Conservation (phyloP, 345 rosid genomes). For the Iberis pinnata region DNA sequence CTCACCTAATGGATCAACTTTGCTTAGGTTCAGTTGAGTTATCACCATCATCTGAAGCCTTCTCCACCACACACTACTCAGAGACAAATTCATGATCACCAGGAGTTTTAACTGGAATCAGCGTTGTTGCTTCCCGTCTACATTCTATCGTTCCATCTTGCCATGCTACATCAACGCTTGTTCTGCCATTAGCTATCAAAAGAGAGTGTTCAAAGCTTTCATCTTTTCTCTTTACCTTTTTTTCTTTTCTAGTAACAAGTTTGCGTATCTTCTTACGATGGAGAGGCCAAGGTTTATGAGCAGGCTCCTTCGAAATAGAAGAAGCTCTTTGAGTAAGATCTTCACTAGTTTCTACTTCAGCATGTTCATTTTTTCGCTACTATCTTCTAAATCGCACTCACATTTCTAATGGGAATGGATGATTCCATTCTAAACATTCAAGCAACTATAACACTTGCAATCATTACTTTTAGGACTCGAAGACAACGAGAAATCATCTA, state of each 20-base stretch:
- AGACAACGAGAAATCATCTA: too few species aligned
- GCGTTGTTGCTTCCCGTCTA: slow-evolving; percentile 44
- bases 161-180: slow-evolving; percentile 77
- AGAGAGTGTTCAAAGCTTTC: slow-evolving; percentile 81
- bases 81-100: slow-evolving; percentile 97
- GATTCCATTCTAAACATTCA: too few species aligned
- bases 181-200: slow-evolving; percentile 61
- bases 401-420: too few species aligned
- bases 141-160: slow-evolving; percentile 68
- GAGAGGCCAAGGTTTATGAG: slow-evolving; percentile 74
- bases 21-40: slow-evolving; percentile 52
- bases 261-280: slow-evolving; percentile 89
- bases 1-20: too few species aligned
- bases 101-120: slow-evolving; percentile 91
- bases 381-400: slow-evolving; percentile 42
- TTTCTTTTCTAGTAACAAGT: slow-evolving; percentile 72
- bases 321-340: slow-evolving; percentile 28
- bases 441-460: too few species aligned
- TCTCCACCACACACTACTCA: slow-evolving; percentile 92
- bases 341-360: slow-evolving; percentile 31
- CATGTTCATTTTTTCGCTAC: slow-evolving; percentile 35
- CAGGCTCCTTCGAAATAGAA: slow-evolving; percentile 57
- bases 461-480: too few species aligned
- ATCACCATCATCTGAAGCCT: slow-evolving; percentile 66
- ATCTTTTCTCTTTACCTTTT: slow-evolving; percentile 70